Evolutionary conservation across 306 rosid genomes (phyloP).

Genomic region (Senna tora): DNA sequence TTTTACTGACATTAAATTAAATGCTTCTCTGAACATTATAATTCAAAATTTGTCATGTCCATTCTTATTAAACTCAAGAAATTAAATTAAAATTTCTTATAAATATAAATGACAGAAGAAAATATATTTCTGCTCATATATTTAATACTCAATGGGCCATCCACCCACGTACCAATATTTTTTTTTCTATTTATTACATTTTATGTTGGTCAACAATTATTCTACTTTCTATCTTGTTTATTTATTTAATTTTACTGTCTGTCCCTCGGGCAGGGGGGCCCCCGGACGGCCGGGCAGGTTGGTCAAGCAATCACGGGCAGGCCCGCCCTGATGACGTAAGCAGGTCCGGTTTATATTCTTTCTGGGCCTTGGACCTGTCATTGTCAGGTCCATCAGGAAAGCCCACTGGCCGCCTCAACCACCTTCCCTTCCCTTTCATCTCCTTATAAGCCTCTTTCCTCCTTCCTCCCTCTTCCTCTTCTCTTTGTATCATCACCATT

Average conservation of each 20-base stretch:
- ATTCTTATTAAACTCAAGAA: no score
- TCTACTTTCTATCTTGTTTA: background rate
- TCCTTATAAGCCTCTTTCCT: no score
- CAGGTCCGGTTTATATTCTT: conserved; percentile 49
- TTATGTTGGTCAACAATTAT: background rate
- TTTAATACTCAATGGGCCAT: no score
- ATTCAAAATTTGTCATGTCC: no score
- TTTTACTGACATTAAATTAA: background rate
- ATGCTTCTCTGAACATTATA: no score
- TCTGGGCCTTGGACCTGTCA: conserved; percentile 73
- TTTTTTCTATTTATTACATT: no score
- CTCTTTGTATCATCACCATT: conserved; percentile 6
- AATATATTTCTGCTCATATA: no score
- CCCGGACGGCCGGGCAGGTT: conserved; percentile 26
- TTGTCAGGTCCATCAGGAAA: conserved; percentile 58
- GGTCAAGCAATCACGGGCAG: conserved; percentile 11
- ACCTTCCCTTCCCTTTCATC: conserved; percentile 31
- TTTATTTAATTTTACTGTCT: background rate
- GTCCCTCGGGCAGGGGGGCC: background rate
- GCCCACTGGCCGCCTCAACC: conserved; percentile 59
- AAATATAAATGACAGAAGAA: no score
- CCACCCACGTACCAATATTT: no score
- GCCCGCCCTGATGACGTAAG: conserved; percentile 37
- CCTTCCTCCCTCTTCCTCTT: conserved; percentile 26
- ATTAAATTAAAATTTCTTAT: no score